Evolutionary conservation across 805 yeast species (phyloP).

Genomic region (Wickerhamomyces kurtzmanii): DNA sequence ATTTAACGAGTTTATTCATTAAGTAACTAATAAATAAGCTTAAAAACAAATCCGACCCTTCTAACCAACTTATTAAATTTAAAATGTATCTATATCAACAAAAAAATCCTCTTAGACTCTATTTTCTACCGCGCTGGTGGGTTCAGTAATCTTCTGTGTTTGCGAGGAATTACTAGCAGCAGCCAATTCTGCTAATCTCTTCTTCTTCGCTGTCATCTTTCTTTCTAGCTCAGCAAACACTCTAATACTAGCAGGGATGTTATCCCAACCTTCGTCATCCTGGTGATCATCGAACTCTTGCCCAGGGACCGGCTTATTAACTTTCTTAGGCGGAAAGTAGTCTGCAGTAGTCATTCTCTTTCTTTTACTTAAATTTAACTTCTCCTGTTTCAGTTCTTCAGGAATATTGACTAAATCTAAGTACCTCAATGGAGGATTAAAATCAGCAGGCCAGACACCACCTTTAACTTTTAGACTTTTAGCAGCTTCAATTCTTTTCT

Average conservation of each 20-base stretch:
- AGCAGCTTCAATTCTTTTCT: conserved; percentile 49
- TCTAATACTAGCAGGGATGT: conserved; percentile 65
- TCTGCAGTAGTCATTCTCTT: conserved; percentile 15
- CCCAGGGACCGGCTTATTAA: conserved; percentile 14
- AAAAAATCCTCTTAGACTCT: no score
- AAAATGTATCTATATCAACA: no score
- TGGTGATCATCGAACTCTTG: conserved; percentile 14
- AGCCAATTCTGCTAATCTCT: conserved; percentile 9
- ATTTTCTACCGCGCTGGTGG: no score
- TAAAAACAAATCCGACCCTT: no score
- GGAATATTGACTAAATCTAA: conserved; percentile 35
- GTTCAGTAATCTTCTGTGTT: no score
- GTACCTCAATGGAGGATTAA: conserved; percentile 43
- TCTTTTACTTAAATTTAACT: conserved; percentile 15
- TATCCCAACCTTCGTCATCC: conserved; percentile 28
- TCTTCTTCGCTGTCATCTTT: conserved; percentile 33
- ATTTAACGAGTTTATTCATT: no score
- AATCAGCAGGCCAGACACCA: conserved; percentile 55
- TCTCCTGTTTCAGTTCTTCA: conserved; percentile 19
- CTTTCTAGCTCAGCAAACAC: conserved; percentile 83
- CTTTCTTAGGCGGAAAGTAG: conserved; percentile 21
- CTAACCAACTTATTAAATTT: no score
- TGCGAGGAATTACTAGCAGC: no score
- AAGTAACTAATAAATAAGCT: no score
- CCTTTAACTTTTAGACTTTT: conserved; percentile 27